Conservation (phyloP, 768 basidiomycete species). For the Hebeloma cylindrosporum region DNA sequence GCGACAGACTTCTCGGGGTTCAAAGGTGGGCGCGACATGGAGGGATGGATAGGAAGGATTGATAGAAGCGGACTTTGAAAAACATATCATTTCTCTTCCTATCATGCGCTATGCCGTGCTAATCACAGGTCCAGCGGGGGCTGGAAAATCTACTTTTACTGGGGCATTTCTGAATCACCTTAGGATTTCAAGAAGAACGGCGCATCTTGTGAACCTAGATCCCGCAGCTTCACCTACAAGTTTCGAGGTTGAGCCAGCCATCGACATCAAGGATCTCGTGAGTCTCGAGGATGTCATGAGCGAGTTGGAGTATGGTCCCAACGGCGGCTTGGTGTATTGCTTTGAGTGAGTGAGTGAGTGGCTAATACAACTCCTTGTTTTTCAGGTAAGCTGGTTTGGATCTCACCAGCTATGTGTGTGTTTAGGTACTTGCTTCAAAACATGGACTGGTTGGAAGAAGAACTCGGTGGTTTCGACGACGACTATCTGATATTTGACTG, state of each 20-base stretch:
- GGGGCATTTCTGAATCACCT: conserved; percentile 88
- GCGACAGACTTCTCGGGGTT: conserved; percentile 68
- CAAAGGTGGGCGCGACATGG: conserved; percentile 77
- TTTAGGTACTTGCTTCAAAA: conserved; percentile 91
- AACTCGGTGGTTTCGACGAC: conserved; percentile 91
- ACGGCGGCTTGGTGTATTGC: conserved; percentile 96
- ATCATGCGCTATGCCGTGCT: conserved; percentile 86
- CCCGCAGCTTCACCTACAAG: conserved; percentile 85
- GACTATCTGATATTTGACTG: conserved; percentile 95
- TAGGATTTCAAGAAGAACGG: conserved; percentile 73
- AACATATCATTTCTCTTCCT: conserved; percentile 5
- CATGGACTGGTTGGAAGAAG: conserved; percentile 98
- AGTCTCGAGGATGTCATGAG: conserved; percentile 94
- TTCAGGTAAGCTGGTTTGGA: background rate
- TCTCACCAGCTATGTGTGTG: background rate
- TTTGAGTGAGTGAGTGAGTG: conserved; percentile 95
- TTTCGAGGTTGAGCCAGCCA: conserved; percentile 89
- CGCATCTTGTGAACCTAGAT: conserved; percentile 95
- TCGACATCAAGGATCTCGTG: conserved; percentile 93
- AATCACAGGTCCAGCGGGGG: conserved; percentile 94
- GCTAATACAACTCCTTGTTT: conserved; percentile 2
- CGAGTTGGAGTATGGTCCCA: conserved; percentile 93
- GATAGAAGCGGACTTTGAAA: conserved; percentile 34
- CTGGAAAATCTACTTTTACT: conserved; percentile 96
- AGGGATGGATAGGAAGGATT: conserved; percentile 9